Conservation (phyloP, 352 stramenopile genomes). For the Blastocystis sp. region DNA sequence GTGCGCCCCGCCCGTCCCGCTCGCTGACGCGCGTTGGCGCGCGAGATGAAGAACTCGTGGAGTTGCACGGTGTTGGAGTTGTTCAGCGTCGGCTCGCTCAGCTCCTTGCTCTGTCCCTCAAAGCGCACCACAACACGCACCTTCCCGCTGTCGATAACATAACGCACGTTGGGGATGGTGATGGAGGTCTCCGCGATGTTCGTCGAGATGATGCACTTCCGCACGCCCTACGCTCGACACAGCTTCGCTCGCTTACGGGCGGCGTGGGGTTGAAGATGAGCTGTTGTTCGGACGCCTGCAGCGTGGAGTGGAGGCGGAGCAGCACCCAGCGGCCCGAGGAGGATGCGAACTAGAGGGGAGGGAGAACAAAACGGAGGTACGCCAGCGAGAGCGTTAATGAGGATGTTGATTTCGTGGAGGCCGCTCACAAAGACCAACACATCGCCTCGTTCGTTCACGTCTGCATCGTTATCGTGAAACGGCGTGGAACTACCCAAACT, state of each 20-base stretch:
- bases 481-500: not conserved
- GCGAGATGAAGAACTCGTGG: constrained; percentile 84
- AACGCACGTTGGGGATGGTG: constrained; percentile 95
- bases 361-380: not conserved
- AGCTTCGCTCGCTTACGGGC: constrained; percentile 56
- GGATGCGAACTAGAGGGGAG: constrained; percentile 25
- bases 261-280: constrained; percentile 87
- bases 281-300: constrained; percentile 92
- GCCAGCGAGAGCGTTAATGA: constrained; percentile 23
- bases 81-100: constrained; percentile 10
- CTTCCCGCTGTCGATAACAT: constrained; percentile 94
- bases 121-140: constrained; percentile 75
- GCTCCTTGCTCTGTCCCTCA: constrained; percentile 52
- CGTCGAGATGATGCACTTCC: constrained; percentile 80
- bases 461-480: not conserved
- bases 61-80: constrained; percentile 74
- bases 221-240: constrained; percentile 16
- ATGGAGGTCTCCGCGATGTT: constrained; percentile 96
- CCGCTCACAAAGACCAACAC: constrained; percentile 63
- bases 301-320: constrained; percentile 90
- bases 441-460: constrained; percentile 64
- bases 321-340: constrained; percentile 61
- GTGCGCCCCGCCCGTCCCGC: constrained; percentile 84
- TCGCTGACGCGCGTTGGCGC: constrained; percentile 84
- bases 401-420: constrained; percentile 53